Evolutionary conservation across 225 moss, liverwort and hornwort species (phyloP), one percentile per base, ranked within the genome.

Genomic region (Polytrichum formosum): DNA sequence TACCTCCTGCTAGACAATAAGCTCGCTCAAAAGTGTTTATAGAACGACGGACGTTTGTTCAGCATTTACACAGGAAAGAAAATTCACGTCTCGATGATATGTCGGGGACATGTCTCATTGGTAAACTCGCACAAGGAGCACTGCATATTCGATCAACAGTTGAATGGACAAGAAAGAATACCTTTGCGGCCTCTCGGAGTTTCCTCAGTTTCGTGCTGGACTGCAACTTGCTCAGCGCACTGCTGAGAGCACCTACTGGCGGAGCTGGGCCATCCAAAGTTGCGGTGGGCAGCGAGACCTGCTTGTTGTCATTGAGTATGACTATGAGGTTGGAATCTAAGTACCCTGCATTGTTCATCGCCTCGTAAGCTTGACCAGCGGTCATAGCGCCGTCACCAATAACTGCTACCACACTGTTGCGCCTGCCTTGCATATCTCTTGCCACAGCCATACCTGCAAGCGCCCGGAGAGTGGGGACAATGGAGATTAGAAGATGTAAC

Each of bases 341-440:
- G 64, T 64, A 72, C 5, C 72, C 72, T 53, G 72, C 72, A 55
- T 72, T 72, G 53, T 72, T 72, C 72, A 72, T 72, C 54, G 72
- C 72, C 72, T 72, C 72, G 54, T 72, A 72, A 26, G 72, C 72
- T 29, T 72, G 64, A 20, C 72, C 72, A 2, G 72, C 72, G n/a
- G 72, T 72, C 72, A 72, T 72, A 1, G 72, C 72, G 8, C 72
- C 72, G 54, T 72, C 72, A n/a, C 72, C 72, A 29, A 72, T 72
- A 54, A 72, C 72, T 4, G 64, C 54, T 29, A 72, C 54, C 16
- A 72, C 72, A 29, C 55, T 72, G 72, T 72, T 72, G 54, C 4
- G 1, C 25, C 18, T 53, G 28, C 72, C 72, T n/a, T 72, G 64
- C 25, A 72, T 17, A 19, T 72, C 72, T 28, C 72, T 64, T 6